These are phyloP conservation scores for Gracilaria gracilis DNA, from an alignment of 23 red algal species.

Conservation along the genomic window DNA sequence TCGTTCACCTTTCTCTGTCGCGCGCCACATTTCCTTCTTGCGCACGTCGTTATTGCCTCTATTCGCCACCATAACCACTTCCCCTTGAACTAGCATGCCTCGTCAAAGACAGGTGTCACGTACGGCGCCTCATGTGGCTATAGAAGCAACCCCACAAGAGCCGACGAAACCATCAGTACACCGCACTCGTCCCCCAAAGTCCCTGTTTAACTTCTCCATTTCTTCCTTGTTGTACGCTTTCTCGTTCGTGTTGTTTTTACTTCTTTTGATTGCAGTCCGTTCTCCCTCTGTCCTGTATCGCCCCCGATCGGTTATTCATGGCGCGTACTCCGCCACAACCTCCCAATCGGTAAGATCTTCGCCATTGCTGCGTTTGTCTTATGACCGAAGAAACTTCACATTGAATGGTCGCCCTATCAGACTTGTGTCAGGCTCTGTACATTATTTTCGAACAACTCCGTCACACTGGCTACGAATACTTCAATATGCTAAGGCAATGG, in stretches of 20 bases:
- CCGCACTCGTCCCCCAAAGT: not conserved
- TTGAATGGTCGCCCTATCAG: conserved; percentile 65
- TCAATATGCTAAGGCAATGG: conserved; percentile 45
- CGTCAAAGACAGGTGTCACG: conserved; percentile 4
- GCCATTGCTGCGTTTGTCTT: conserved; percentile 37
- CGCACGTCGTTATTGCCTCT: not conserved
- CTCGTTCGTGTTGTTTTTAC: not conserved
- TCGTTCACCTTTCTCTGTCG: too few species aligned
- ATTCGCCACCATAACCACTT: not conserved
- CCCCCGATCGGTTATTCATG: conserved; percentile 1
- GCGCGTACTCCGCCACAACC: not conserved
- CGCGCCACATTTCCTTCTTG: not conserved
- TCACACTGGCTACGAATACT: conserved; percentile 74
- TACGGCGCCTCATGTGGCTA: not conserved
- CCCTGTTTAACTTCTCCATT: not conserved
- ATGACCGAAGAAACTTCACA: conserved; percentile 44
- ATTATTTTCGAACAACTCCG: conserved; percentile 89
- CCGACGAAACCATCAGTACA: not conserved
- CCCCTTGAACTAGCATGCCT: not conserved
- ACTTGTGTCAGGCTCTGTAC: conserved; percentile 78
- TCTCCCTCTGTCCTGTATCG: not conserved
- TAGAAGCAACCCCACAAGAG: not conserved
- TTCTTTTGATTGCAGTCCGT: not conserved
- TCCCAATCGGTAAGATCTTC: not conserved
- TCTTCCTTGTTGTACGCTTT: not conserved